A percentile compares a stretch with the other conserved stretches of the same genome.
Conservation (phyloP, 371 early-diverging fungal species). For the Phascolomyces articulosus region DNA sequence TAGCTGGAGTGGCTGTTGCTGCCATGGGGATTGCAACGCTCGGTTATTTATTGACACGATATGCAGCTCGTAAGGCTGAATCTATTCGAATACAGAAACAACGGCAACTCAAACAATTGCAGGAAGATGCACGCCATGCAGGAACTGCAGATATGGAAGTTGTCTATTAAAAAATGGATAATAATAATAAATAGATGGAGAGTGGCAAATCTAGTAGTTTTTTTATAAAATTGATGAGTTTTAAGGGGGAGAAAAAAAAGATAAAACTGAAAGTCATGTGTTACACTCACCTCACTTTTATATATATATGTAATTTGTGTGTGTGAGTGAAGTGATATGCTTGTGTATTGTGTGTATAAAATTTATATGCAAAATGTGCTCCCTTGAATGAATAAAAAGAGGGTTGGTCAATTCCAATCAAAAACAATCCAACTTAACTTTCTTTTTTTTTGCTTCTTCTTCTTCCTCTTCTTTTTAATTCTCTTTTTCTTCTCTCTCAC, state of each 20-base stretch:
- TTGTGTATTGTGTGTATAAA: background rate
- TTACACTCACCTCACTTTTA: background rate
- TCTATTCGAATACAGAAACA: conserved; percentile 31
- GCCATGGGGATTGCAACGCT: conserved; percentile 42
- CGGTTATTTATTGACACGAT: conserved; percentile 41
- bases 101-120: conserved; percentile 32
- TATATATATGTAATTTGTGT: background rate
- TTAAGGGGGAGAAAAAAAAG: conserved; percentile 1
- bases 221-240: background rate
- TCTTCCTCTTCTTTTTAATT: background rate
- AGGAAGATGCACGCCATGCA: conserved; percentile 48
- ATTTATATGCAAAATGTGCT: background rate
- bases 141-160: conserved; percentile 51
- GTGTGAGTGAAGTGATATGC: too few relatives aligned
- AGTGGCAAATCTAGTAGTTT: background rate
- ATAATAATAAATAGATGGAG: background rate
- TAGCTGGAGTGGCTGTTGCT: conserved; percentile 44
- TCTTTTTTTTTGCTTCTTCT: conserved; percentile 7
- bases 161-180: conserved; percentile 23
- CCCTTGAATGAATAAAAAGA: background rate
- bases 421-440: background rate
- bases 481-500: background rate
- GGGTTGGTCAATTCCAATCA: background rate
- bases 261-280: conserved; percentile 1
- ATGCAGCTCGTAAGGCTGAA: conserved; percentile 36